phyloP scores from a whole-genome alignment of 495 filamentous ascomycete genomes.

The Cercophora samala region DNA sequence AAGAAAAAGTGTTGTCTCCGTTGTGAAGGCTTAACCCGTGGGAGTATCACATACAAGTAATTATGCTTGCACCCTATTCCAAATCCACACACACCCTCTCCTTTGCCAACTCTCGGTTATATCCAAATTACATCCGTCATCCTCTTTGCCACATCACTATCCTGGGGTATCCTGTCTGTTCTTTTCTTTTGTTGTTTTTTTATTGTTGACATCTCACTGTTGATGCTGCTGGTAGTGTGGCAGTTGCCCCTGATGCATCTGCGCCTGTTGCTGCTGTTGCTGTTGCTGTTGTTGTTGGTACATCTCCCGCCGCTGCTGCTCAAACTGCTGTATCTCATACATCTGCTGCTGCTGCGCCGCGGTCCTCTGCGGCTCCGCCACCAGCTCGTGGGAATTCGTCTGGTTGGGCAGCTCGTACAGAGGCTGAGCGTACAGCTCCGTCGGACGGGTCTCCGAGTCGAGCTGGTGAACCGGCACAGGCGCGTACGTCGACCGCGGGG shows the following conservation, averaged over 20 bases:
- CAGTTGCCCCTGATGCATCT: not conserved
- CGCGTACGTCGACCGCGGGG: not conserved
- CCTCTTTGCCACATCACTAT: not conserved
- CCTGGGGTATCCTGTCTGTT: not conserved
- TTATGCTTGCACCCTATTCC: too few relatives aligned
- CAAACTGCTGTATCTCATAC: not conserved
- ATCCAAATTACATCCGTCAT: not conserved
- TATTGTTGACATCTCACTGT: not conserved
- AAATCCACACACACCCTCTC: too few relatives aligned
- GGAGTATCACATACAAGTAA: too few relatives aligned
- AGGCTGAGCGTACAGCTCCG: constrained; percentile 27
- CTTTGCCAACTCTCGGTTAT: too few relatives aligned
- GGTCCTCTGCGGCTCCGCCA: constrained; percentile 13
- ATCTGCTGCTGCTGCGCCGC: not conserved
- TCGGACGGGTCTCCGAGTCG: constrained; percentile 19
- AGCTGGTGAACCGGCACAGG: constrained; percentile 21
- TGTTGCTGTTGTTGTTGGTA: constrained; percentile 5
- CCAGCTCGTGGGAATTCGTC: constrained; percentile 32
- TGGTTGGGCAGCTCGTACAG: constrained; percentile 35
- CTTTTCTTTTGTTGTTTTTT: not conserved
- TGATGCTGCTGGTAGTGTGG: not conserved
- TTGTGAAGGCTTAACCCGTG: too few relatives aligned
- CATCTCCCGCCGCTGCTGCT: not conserved
- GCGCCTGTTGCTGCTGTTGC: constrained; percentile 4
- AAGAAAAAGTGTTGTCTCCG: too few relatives aligned